A percentile compares a stretch with the other conserved stretches of the same genome.
phyloP scores from a whole-genome alignment of 345 rosid genomes.

The Populus pruinosa region DNA sequence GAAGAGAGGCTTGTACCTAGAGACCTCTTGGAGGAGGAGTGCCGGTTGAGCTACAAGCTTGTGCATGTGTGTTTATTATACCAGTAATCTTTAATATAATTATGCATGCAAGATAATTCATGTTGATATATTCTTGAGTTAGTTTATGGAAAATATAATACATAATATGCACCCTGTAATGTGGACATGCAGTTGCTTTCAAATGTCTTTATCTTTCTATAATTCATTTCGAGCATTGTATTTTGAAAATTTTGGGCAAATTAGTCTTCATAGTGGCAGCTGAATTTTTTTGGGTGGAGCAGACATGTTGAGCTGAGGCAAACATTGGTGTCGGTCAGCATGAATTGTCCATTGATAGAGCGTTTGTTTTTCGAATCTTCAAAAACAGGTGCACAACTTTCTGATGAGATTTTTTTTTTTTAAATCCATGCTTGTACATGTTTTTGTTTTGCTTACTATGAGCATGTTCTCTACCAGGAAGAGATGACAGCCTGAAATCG shows the following conservation, averaged over 20 bases:
- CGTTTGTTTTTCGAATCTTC: constrained; percentile 70
- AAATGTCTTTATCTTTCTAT: background rate
- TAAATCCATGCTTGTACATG: background rate
- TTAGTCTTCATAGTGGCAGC: background rate
- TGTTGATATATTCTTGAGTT: background rate
- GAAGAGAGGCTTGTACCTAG: too few relatives aligned
- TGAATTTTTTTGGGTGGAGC: constrained; percentile 17
- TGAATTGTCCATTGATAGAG: constrained; percentile 60
- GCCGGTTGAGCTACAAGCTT: too few relatives aligned
- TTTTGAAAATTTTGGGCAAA: background rate
- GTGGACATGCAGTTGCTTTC: background rate
- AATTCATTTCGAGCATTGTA: background rate
- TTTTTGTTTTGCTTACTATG: constrained; percentile 19
- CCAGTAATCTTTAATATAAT: background rate
- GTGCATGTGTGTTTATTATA: background rate
- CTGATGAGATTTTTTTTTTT: constrained; percentile 9
- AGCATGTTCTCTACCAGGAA: constrained; percentile 40
- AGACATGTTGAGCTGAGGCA: constrained; percentile 64
- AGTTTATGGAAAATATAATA: background rate
- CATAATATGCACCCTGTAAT: background rate
- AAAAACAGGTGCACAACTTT: constrained; percentile 47
- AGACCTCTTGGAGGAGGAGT: too few relatives aligned
- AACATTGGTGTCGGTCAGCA: constrained; percentile 56
- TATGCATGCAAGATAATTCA: background rate
- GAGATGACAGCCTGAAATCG: constrained; percentile 60